Base-by-base conservation (phyloP, 177 flowering plant genomes). In the Vitis hybrid region DNA sequence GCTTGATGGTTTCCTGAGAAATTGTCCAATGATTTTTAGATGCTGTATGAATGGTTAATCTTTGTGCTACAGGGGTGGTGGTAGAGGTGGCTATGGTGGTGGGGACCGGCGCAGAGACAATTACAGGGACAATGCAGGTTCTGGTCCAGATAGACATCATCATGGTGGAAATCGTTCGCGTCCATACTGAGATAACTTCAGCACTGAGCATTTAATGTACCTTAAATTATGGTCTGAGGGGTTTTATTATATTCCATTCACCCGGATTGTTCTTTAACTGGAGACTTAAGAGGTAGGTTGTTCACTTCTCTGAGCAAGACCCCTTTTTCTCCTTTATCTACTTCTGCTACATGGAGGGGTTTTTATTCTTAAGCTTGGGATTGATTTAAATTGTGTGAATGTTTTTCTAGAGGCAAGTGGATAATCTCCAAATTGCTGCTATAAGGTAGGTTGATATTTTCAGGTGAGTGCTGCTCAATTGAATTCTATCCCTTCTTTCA, bases 361-460 rank as follows among this genome's bases (percentile, higher is more conserved):
- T 76, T 77, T 69, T 62, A 14, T 68, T 61, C 34, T 48, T 70
- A 65, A 76, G 79, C 72, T 69, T 77, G 69, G 78, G 87, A 81
- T 89, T 92, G 80, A 88, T 26, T 86, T 85, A 78, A 77, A 73
- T 68, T 70, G 76, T 88, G 84, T 89, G 83, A 77, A 88, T 91
- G 82, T 91, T 88, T 87, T 94, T 87, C 67, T 89, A 91, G 94
- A 92, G 90, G 89, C 92, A 87, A 86, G 87, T 80, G 94, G 97
- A 88, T 88, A 72, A 77, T 79, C 89, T 88, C 87, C 91, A 80
- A 90, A 86, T 81, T 89, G 88, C 88, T 89, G 91, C 91, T 84
- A 88, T 88, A 86, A 79, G 87, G 84, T 92, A 91, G 93, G 83
- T 90, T 84, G 89, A 88, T 78, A 77, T 66, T 80, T 75, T 87